These are phyloP conservation scores for Gracilariopsis chorda DNA, from an alignment of 23 red algal genomes.

Conservation along the genomic window DNA sequence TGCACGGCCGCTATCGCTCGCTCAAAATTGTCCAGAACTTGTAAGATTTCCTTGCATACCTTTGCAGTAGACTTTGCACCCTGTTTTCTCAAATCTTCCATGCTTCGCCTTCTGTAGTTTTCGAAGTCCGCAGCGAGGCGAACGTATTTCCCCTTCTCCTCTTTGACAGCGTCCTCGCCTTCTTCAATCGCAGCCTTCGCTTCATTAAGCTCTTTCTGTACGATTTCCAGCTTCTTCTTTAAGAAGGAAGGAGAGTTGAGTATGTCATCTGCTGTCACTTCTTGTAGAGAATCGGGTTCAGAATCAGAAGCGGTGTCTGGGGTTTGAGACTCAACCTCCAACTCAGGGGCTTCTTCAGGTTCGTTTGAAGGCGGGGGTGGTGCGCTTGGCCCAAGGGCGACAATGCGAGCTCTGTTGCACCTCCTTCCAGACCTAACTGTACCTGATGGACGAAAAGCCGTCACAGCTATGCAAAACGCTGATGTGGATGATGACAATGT, in stretches of 20 bases:
- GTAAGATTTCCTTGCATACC: conserved; percentile 65
- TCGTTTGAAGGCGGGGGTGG: conserved; percentile 33
- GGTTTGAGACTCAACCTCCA: neutral
- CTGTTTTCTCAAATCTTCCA: conserved; percentile 64
- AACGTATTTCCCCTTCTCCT: conserved; percentile 81
- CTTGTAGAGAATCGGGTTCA: conserved; percentile 17
- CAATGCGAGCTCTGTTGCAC: conserved; percentile 13
- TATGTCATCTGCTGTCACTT: conserved; percentile 71
- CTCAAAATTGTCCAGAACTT: conserved; percentile 97
- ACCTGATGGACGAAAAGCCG: neutral
- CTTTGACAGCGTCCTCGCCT: conserved; percentile 16
- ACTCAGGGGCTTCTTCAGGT: neutral
- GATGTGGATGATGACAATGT: neutral
- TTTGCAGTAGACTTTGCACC: conserved; percentile 54
- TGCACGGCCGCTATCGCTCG: conserved; percentile 59
- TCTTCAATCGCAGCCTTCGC: conserved; percentile 16
- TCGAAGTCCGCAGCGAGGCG: conserved; percentile 97
- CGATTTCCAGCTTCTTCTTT: conserved; percentile 86
- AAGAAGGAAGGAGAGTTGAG: conserved; percentile 85
- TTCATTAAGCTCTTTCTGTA: conserved; percentile 70
- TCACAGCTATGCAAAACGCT: neutral
- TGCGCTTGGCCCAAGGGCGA: conserved; percentile 12
- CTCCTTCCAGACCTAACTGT: neutral
- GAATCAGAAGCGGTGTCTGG: neutral
- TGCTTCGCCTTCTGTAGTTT: conserved; percentile 82